phyloP scores from a whole-genome alignment of 2,329 filamentous ascomycete genomes.

The Colletotrichum siamense region DNA sequence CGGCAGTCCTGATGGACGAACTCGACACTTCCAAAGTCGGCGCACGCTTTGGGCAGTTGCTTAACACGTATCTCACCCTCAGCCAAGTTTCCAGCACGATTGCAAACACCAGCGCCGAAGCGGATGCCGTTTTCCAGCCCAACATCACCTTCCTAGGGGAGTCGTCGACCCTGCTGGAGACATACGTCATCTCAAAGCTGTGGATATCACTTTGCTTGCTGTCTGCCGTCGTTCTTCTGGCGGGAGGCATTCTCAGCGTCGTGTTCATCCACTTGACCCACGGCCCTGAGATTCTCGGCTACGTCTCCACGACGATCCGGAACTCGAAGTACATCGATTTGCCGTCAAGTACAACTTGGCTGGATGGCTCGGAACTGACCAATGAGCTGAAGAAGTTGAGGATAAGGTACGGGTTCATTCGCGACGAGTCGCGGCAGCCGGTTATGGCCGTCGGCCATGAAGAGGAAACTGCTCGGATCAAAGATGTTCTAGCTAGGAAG shows the following conservation, averaged over 20 bases:
- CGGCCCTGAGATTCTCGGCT: not conserved
- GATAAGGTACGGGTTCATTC: not conserved
- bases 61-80: slow-evolving; percentile 1
- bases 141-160: not conserved
- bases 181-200: not conserved
- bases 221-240: not conserved
- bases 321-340: not conserved
- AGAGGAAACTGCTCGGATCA: not conserved
- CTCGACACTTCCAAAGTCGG: not conserved
- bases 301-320: not conserved
- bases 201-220: not conserved
- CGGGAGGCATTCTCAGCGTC: not conserved
- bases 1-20: not conserved
- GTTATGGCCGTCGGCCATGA: not conserved
- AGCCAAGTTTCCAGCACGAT: not conserved
- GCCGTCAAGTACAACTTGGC: not conserved
- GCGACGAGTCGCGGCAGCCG: not conserved
- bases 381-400: not conserved
- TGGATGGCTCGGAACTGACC: not conserved
- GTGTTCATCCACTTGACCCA: not conserved
- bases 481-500: not conserved
- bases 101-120: not conserved
- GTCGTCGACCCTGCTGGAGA: not conserved
- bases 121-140: not conserved
- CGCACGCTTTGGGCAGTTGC: not conserved